phyloP scores from a whole-genome alignment of 1,284 basidiomycete genomes.

The Ustilago trichophora region DNA sequence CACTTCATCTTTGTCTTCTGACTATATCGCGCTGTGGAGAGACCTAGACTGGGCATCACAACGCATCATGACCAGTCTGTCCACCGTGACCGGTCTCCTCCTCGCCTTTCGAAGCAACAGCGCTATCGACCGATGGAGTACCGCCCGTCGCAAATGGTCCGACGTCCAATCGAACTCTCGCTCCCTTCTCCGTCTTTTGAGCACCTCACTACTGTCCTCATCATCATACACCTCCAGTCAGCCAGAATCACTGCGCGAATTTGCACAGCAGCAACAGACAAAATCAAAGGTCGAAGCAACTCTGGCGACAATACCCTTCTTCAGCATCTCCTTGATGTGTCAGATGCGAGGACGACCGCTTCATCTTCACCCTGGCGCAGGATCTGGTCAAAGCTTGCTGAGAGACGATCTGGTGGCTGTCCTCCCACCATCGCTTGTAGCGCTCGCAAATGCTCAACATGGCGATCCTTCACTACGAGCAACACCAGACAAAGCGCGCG shows the following conservation, averaged over 20 bases:
- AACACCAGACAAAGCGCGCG: neutral
- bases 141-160: constrained; percentile 33
- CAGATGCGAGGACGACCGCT: constrained; percentile 30
- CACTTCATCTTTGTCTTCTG: neutral
- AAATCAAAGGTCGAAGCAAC: constrained; percentile 11
- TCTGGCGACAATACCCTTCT: constrained; percentile 28
- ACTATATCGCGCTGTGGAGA: constrained; percentile 14
- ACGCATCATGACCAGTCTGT: constrained; percentile 30
- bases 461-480: neutral
- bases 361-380: no score
- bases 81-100: constrained; percentile 40
- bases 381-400: no score
- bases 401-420: constrained; percentile 14
- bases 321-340: constrained; percentile 42
- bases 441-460: constrained; percentile 1
- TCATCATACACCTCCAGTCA: no score
- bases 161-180: constrained; percentile 31
- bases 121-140: constrained; percentile 42
- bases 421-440: constrained; percentile 20
- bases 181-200: constrained; percentile 28
- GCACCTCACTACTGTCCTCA: constrained; percentile 11
- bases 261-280: constrained; percentile 5
- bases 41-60: constrained; percentile 37
- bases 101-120: constrained; percentile 45
- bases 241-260: no score